Conservation (phyloP, 352 stramenopile species). For the Globisporangium recalcitrans region DNA sequence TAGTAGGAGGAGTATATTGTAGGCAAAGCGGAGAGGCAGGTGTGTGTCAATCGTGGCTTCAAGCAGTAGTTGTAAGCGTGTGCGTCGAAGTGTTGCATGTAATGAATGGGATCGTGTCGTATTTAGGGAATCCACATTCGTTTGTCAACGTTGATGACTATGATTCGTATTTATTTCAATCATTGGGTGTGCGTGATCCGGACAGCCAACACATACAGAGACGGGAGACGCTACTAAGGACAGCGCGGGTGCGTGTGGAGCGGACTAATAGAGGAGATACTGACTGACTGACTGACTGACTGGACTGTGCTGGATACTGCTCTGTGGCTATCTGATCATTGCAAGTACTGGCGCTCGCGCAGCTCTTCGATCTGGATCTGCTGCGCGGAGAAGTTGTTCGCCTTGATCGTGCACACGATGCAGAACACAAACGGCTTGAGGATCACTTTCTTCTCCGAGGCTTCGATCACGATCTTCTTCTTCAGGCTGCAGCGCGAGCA, state of each 20-base stretch:
- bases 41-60: too few species aligned
- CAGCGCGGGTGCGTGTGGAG: not conserved
- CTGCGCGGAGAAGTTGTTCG: constrained; percentile 20
- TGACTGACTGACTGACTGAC: not conserved
- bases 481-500: constrained; percentile 43
- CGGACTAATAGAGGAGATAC: not conserved
- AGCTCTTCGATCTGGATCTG: constrained; percentile 34
- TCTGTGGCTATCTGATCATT: not conserved
- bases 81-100: too few species aligned
- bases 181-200: not conserved
- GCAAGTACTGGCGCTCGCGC: constrained; percentile 4
- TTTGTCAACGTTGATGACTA: not conserved
- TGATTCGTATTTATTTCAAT: not conserved
- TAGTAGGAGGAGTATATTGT: too few species aligned
- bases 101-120: too few species aligned
- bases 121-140: too few species aligned
- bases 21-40: too few species aligned
- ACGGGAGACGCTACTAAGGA: too few species aligned
- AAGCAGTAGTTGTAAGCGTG: too few species aligned
- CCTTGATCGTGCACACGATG: constrained; percentile 31
- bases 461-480: constrained; percentile 44
- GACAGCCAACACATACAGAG: not conserved
- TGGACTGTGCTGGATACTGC: not conserved
- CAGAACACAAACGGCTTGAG: constrained; percentile 29
- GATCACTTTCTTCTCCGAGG: constrained; percentile 22